These are phyloP conservation scores for Penicillium steckii DNA, from an alignment of 495 filamentous ascomycete species.

Conservation along the genomic window DNA sequence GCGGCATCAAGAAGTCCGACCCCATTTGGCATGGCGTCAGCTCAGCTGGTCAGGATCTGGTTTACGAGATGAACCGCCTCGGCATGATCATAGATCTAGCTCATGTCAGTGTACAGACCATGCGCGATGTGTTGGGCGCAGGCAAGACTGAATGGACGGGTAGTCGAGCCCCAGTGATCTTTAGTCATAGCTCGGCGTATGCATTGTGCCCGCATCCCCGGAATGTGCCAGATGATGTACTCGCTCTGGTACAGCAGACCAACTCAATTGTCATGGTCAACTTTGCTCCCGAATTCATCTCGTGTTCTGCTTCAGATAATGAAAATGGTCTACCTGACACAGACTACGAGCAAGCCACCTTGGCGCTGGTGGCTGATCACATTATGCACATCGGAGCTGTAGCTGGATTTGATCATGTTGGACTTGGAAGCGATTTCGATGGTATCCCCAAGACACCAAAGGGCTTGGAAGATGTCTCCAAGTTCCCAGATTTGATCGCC, in stretches of 20 bases:
- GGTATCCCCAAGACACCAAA: slow-evolving; percentile 48
- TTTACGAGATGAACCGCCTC: slow-evolving; percentile 57
- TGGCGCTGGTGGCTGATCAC: slow-evolving; percentile 73
- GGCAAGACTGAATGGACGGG: slow-evolving; percentile 42
- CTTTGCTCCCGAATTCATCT: slow-evolving; percentile 74
- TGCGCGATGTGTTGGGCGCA: slow-evolving; percentile 53
- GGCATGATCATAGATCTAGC: slow-evolving; percentile 54
- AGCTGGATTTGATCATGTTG: slow-evolving; percentile 61
- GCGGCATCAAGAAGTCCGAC: slow-evolving; percentile 44
- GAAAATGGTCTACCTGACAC: slow-evolving; percentile 42
- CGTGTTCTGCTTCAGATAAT: slow-evolving; percentile 46
- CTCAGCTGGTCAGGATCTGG: slow-evolving; percentile 59
- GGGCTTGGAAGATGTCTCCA: slow-evolving; percentile 73
- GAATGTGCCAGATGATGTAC: slow-evolving; percentile 60
- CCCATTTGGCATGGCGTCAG: slow-evolving; percentile 64
- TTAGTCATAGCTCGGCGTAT: slow-evolving; percentile 56
- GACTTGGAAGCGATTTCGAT: slow-evolving; percentile 64
- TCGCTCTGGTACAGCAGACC: slow-evolving; percentile 52
- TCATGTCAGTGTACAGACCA: slow-evolving; percentile 54
- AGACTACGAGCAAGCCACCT: slow-evolving; percentile 64
- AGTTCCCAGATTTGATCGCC: slow-evolving; percentile 76
- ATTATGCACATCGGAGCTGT: slow-evolving; percentile 54
- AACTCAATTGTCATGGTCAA: slow-evolving; percentile 61
- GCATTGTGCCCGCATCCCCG: slow-evolving; percentile 54
- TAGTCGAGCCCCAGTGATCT: slow-evolving; percentile 54